Conservation (phyloP, 2,329 filamentous ascomycete species). For the Aspergillus ochraceoroseus region DNA sequence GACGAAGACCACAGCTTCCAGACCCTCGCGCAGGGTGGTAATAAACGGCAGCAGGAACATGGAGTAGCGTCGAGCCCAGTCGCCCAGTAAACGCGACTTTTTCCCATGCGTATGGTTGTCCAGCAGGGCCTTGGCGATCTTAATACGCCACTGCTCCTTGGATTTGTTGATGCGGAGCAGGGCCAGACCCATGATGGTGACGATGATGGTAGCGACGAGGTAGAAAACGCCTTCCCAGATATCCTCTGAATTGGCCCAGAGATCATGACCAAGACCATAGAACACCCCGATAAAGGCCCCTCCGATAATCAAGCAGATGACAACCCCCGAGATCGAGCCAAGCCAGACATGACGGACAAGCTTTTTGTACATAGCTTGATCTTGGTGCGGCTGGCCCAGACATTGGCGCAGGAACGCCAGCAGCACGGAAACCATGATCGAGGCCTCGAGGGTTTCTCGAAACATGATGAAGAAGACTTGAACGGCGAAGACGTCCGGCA, state of each 20-base stretch:
- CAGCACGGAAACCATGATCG: conserved; percentile 81
- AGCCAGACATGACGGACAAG: conserved; percentile 52
- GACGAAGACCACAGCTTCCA: conserved; percentile 20
- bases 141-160: conserved; percentile 81
- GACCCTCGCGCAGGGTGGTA: conserved; percentile 45
- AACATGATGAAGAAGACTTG: conserved; percentile 84
- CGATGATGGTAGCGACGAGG: conserved; percentile 70
- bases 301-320: conserved; percentile 62
- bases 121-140: conserved; percentile 67
- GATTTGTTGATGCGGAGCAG: conserved; percentile 77
- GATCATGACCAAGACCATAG: conserved; percentile 63
- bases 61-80: conserved; percentile 69
- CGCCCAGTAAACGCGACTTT: conserved; percentile 50
- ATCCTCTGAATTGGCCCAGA: conserved; percentile 64
- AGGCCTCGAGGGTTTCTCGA: conserved; percentile 75
- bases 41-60: conserved; percentile 84
- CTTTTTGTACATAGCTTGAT: neutral
- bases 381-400: conserved; percentile 47
- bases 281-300: conserved; percentile 67
- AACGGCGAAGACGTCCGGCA: neutral
- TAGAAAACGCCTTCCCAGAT: conserved; percentile 78
- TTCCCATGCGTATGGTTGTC: conserved; percentile 40
- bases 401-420: conserved; percentile 81
- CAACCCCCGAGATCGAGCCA: conserved; percentile 58
- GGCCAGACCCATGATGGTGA: conserved; percentile 73